Evolutionary conservation across 192 early-diverging fungal species (phyloP).

Genomic region (Phycomyces blakesleeanus): DNA sequence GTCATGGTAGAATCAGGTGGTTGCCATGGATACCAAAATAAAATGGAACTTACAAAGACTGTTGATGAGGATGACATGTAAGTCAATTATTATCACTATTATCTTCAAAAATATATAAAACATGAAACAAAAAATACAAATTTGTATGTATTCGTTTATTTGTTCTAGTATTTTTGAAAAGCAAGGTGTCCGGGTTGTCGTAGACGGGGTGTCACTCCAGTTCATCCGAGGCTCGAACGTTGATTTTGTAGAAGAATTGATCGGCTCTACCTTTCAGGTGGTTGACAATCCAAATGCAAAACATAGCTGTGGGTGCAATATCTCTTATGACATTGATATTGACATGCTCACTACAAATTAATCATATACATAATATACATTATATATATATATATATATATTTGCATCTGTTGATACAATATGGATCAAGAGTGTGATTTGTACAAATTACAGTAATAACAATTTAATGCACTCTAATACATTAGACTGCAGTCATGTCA

Average conservation of each 20-base stretch:
- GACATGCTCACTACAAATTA: conserved; percentile 14
- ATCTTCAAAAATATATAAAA: too few relatives aligned
- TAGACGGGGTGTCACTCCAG: conserved; percentile 69
- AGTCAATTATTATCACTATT: not conserved
- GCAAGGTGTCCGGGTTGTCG: conserved; percentile 63
- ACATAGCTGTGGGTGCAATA: conserved; percentile 41
- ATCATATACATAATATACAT: too few relatives aligned
- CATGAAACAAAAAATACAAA: too few relatives aligned
- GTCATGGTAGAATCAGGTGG: conserved; percentile 80
- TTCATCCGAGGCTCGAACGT: conserved; percentile 71
- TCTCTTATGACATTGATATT: conserved; percentile 39
- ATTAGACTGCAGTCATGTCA: too few relatives aligned
- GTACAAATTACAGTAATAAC: too few relatives aligned
- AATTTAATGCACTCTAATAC: too few relatives aligned
- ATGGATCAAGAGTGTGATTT: too few relatives aligned
- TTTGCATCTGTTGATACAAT: too few relatives aligned
- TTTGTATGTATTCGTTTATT: too few relatives aligned
- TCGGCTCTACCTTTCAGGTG: conserved; percentile 75
- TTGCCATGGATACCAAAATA: conserved; percentile 85
- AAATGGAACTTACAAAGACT: conserved; percentile 67
- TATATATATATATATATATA: too few relatives aligned
- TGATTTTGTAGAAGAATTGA: conserved; percentile 76
- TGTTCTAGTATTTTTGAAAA: conserved; percentile 61
- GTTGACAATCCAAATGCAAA: conserved; percentile 71
- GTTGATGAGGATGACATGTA: conserved; percentile 70